Evolutionary conservation across 345 rosid species (phyloP).

Genomic region (Eucalyptus coolabah): DNA sequence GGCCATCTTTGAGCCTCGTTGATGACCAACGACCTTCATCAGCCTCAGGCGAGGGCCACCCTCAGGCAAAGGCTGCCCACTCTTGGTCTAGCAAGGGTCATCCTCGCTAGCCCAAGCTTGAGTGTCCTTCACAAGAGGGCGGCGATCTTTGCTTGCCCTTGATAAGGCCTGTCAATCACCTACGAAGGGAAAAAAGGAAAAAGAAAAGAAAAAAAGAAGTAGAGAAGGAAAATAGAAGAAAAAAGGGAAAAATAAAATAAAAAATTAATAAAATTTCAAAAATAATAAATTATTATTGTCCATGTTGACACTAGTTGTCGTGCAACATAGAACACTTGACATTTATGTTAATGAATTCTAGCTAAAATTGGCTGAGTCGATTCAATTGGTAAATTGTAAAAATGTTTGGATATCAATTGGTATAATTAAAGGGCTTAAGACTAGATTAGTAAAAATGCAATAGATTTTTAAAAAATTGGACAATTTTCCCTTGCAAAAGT

Average conservation of each 20-base stretch:
- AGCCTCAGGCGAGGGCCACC: neutral
- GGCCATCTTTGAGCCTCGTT: neutral
- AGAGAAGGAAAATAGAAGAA: neutral
- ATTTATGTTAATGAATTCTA: no score
- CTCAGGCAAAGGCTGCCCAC: fast-evolving
- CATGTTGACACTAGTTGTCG: fast-evolving
- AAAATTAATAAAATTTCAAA: no score
- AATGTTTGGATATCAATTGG: no score
- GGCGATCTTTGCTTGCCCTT: neutral
- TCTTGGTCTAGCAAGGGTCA: neutral
- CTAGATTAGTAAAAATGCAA: neutral
- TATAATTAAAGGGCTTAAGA: no score
- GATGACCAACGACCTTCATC: neutral
- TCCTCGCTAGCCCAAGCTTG: fast-evolving
- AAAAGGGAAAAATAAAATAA: neutral
- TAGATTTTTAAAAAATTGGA: no score
- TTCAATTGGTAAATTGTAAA: no score
- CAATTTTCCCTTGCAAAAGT: no score
- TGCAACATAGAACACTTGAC: neutral
- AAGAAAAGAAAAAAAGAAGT: fast-evolving
- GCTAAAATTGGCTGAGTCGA: fast-evolving
- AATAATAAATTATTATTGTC: no score
- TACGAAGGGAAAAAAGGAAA: fast-evolving
- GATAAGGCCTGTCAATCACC: fast-evolving
- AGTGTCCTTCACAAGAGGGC: fast-evolving